A percentile compares a stretch with the other conserved stretches of the same genome.
Evolutionary conservation across 352 stramenopile genomes (phyloP).

Genomic region (Globisporangium ultimum): DNA sequence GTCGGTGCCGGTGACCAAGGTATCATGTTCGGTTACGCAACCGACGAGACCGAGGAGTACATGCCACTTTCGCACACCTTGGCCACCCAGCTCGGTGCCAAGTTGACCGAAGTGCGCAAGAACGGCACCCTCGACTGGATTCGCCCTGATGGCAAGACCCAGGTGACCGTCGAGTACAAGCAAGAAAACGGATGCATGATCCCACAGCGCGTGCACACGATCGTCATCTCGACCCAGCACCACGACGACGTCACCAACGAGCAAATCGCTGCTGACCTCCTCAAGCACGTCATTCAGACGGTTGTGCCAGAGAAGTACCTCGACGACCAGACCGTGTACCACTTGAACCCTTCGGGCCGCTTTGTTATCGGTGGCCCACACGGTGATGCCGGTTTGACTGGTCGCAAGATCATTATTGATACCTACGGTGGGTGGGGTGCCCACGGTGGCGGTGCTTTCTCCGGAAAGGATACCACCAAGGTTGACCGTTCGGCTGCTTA

Average conservation of each 20-base stretch:
- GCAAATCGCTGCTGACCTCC: slow-evolving; percentile 97
- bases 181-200: slow-evolving; percentile 93
- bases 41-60: slow-evolving; percentile 95
- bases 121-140: slow-evolving; percentile 98
- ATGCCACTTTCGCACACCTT: slow-evolving; percentile 99
- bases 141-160: slow-evolving; percentile 98
- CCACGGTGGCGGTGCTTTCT: slow-evolving; percentile 98
- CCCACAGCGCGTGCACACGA: slow-evolving; percentile 97
- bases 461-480: slow-evolving; percentile 99
- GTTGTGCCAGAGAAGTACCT: slow-evolving; percentile 99
- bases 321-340: slow-evolving; percentile 99
- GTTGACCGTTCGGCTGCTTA: slow-evolving; percentile 98
- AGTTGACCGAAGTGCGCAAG: slow-evolving; percentile 99
- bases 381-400: slow-evolving; percentile 98
- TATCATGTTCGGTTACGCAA: slow-evolving; percentile 94
- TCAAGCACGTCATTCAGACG: slow-evolving; percentile 99
- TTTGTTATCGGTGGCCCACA: slow-evolving; percentile 99
- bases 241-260: slow-evolving; percentile 98
- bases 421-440: slow-evolving; percentile 99
- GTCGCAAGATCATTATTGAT: slow-evolving; percentile 99
- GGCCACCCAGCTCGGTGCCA: slow-evolving; percentile 94
- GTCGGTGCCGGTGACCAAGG: slow-evolving; percentile 98
- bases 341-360: slow-evolving; percentile 98
- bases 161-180: slow-evolving; percentile 99
- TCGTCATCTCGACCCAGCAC: slow-evolving; percentile 99